A percentile compares a stretch with the other conserved stretches of the same genome.
These are phyloP conservation scores for Coprinopsis cinerea DNA, from an alignment of 768 basidiomycete species.

Conservation along the genomic window DNA sequence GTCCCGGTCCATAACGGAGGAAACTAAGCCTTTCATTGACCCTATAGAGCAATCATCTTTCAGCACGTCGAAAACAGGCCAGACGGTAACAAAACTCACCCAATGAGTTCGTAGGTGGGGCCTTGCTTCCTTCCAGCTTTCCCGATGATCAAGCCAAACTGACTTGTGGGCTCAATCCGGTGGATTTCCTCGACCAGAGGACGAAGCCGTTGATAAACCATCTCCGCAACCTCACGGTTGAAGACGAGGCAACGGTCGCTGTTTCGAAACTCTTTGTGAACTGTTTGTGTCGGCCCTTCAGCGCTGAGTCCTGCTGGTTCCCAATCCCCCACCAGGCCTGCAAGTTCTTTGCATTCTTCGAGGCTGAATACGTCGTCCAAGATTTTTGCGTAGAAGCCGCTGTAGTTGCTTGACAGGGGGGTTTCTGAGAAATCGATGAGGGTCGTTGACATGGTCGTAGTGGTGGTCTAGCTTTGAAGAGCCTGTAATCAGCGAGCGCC, in stretches of 20 bases:
- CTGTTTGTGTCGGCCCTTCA: slow-evolving; percentile 15
- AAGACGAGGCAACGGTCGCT: slow-evolving; percentile 29
- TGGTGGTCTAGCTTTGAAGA: not conserved
- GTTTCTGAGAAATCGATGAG: slow-evolving; percentile 27
- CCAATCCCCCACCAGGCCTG: slow-evolving; percentile 29
- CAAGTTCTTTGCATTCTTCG: slow-evolving; percentile 29
- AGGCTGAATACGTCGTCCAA: slow-evolving; percentile 33
- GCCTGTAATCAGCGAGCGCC: not conserved
- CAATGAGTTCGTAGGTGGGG: slow-evolving; percentile 28
- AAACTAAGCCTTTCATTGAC: slow-evolving; percentile 36
- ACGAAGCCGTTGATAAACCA: slow-evolving; percentile 26
- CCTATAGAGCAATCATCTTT: slow-evolving; percentile 14
- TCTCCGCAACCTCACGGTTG: slow-evolving; percentile 21
- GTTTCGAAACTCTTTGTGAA: slow-evolving; percentile 29
- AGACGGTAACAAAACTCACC: slow-evolving; percentile 18
- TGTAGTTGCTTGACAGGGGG: slow-evolving; percentile 22
- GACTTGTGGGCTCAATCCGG: slow-evolving; percentile 22
- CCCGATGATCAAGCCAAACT: slow-evolving; percentile 28
- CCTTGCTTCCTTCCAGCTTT: slow-evolving; percentile 22
- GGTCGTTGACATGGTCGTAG: not conserved
- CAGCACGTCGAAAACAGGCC: not conserved
- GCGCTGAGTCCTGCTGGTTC: slow-evolving; percentile 26
- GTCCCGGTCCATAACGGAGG: slow-evolving; percentile 36
- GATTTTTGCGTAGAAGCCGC: slow-evolving; percentile 29
- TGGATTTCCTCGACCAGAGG: slow-evolving; percentile 29